Evolutionary conservation across 495 filamentous ascomycete genomes (phyloP).

Genomic region (Melanomma pulvis-pyrius): DNA sequence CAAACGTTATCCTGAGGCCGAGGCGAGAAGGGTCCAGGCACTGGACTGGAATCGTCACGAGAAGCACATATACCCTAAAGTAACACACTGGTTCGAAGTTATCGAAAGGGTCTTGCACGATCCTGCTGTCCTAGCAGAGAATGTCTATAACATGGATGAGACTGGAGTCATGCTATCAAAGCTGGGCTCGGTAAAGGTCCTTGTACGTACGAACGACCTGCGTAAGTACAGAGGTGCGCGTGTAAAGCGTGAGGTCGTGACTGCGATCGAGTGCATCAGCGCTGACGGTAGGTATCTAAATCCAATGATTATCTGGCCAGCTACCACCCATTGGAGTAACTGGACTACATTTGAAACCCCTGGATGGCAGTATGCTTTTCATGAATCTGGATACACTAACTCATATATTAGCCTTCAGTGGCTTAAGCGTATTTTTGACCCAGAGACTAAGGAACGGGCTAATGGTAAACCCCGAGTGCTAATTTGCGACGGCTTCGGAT

Average conservation of each 20-base stretch:
- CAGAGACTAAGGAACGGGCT: constrained; percentile 3
- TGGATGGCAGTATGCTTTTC: background rate
- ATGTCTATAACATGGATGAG: constrained; percentile 32
- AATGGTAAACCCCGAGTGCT: background rate
- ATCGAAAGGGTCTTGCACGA: constrained; percentile 18
- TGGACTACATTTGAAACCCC: background rate
- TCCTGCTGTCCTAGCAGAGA: constrained; percentile 21
- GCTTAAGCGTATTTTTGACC: constrained; percentile 11
- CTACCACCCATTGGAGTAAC: constrained; percentile 38
- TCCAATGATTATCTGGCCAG: constrained; percentile 46
- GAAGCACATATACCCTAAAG: constrained; percentile 35
- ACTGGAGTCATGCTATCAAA: constrained; percentile 43
- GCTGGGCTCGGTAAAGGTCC: constrained; percentile 47
- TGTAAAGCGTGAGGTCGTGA: constrained; percentile 40
- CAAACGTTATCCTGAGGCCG: constrained; percentile 27
- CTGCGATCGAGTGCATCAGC: constrained; percentile 45
- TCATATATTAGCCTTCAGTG: constrained; percentile 15
- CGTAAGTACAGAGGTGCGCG: constrained; percentile 41
- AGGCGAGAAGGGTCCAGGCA: constrained; percentile 38
- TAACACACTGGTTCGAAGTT: constrained; percentile 25
- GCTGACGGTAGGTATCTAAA: constrained; percentile 37
- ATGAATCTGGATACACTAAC: constrained; percentile 1
- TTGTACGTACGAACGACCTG: constrained; percentile 44
- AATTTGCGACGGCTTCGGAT: background rate
- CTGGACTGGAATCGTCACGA: constrained; percentile 40